Percentiles rank a stretch among this genome's conserved stretches.
Conservation (phyloP, 768 basidiomycete genomes). For the Austroboletus eburneus region DNA sequence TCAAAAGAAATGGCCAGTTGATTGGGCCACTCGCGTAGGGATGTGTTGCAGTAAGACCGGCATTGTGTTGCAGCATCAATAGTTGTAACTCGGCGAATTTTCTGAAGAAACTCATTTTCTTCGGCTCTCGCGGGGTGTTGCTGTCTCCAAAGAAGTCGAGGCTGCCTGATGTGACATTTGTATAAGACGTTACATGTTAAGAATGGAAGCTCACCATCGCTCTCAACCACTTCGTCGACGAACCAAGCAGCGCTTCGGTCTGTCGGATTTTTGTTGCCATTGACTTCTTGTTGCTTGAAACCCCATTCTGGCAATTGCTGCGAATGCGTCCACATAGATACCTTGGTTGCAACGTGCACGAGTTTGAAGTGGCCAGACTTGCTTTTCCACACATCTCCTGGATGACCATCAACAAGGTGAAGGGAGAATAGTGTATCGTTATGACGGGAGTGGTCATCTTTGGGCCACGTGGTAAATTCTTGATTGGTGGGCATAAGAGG, state of each 20-base stretch:
- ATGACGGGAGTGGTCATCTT: slow-evolving; percentile 69
- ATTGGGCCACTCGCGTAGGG: slow-evolving; percentile 95
- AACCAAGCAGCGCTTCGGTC: slow-evolving; percentile 89
- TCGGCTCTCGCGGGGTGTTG: slow-evolving; percentile 61
- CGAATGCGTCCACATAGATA: slow-evolving; percentile 90
- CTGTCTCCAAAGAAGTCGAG: slow-evolving; percentile 44
- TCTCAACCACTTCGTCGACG: slow-evolving; percentile 74
- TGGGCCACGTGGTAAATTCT: slow-evolving; percentile 92
- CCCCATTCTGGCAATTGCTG: slow-evolving; percentile 93
- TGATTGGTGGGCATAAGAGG: slow-evolving; percentile 97
- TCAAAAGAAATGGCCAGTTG: slow-evolving; percentile 97
- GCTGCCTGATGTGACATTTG: slow-evolving; percentile 48
- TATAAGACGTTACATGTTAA: slow-evolving; percentile 2
- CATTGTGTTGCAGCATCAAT: slow-evolving; percentile 97
- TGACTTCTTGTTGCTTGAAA: slow-evolving; percentile 95
- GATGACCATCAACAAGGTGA: slow-evolving; percentile 63
- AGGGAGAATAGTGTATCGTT: slow-evolving; percentile 90
- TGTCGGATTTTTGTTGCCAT: slow-evolving; percentile 88
- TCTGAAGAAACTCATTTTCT: slow-evolving; percentile 85
- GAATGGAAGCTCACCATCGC: slow-evolving; percentile 52
- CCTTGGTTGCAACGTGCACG: slow-evolving; percentile 83
- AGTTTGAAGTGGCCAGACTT: slow-evolving; percentile 93
- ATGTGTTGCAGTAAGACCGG: slow-evolving; percentile 96
- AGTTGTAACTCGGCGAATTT: slow-evolving; percentile 94
- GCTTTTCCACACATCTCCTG: slow-evolving; percentile 86